phyloP scores from a whole-genome alignment of 2,329 filamentous ascomycete genomes.

The Dactylellina sp. region DNA sequence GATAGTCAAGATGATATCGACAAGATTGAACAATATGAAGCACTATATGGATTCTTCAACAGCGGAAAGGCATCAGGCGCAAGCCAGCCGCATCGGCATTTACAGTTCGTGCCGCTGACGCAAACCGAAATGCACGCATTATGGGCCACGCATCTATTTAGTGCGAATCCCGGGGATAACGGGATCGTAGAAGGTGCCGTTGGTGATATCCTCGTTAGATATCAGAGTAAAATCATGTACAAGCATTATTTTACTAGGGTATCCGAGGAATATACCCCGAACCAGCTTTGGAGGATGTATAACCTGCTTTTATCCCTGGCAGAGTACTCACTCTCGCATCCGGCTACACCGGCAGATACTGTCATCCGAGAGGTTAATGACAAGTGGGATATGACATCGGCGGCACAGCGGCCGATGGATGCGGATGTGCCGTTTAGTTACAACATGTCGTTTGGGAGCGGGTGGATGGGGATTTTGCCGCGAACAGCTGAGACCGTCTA shows the following conservation, averaged over 20 bases:
- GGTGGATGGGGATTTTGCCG: constrained; percentile 57
- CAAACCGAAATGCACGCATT: constrained; percentile 11
- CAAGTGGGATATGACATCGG: constrained; percentile 14
- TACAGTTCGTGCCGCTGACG: constrained; percentile 58
- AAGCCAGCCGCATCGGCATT: constrained; percentile 59
- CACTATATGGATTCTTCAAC: constrained; percentile 58
- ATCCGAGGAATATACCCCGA: constrained; percentile 11
- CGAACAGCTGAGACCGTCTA: constrained; percentile 43
- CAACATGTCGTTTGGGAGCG: constrained; percentile 55
- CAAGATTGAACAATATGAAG: constrained; percentile 5
- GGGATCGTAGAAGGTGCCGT: constrained; percentile 14
- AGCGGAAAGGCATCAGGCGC: constrained; percentile 57
- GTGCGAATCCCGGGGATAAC: neutral
- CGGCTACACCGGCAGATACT: constrained; percentile 11
- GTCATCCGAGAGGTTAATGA: constrained; percentile 23
- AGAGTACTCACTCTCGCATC: constrained; percentile 30
- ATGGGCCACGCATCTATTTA: constrained; percentile 33
- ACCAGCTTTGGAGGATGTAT: constrained; percentile 38
- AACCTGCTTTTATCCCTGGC: constrained; percentile 41
- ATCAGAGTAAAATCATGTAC: constrained; percentile 55
- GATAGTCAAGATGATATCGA: neutral
- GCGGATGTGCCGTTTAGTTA: constrained; percentile 43
- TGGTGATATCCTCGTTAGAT: constrained; percentile 21
- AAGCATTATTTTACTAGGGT: constrained; percentile 54
- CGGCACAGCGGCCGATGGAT: constrained; percentile 21